Evolutionary conservation across 371 early-diverging fungal genomes (phyloP).

Genomic region (Smittium culicis): DNA sequence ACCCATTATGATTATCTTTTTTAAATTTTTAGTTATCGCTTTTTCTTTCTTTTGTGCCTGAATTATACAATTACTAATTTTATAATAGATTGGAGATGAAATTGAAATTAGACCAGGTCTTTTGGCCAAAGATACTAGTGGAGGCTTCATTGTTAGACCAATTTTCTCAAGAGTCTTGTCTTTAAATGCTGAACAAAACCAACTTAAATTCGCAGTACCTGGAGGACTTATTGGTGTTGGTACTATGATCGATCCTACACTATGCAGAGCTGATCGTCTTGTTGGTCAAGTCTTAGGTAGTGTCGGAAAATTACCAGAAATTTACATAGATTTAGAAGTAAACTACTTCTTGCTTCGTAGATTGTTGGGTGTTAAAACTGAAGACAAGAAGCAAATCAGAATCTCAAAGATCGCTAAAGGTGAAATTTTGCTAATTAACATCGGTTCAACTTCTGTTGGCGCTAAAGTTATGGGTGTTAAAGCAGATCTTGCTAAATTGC

Average conservation of each 20-base stretch:
- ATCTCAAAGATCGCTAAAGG: constrained; percentile 79
- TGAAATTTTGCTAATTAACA: constrained; percentile 96
- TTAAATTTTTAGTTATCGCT: no score
- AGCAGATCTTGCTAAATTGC: constrained; percentile 87
- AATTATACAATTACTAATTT: no score
- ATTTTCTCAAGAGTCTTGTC: constrained; percentile 88
- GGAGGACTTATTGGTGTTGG: constrained; percentile 99
- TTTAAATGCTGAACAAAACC: constrained; percentile 88
- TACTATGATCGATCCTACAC: constrained; percentile 96
- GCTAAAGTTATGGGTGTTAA: constrained; percentile 89
- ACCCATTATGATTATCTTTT: no score
- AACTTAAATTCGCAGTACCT: constrained; percentile 95
- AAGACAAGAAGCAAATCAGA: constrained; percentile 93
- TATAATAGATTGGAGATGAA: constrained; percentile 71
- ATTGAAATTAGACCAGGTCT: constrained; percentile 99
- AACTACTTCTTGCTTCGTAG: constrained; percentile 95
- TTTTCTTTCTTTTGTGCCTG: no score
- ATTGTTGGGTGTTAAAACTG: constrained; percentile 90
- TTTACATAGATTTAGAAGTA: constrained; percentile 93
- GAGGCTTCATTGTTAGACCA: constrained; percentile 78
- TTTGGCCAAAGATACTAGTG: constrained; percentile 81
- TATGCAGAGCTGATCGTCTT: constrained; percentile 97
- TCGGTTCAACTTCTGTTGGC: constrained; percentile 98
- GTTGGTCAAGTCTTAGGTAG: constrained; percentile 98
- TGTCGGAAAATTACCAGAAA: constrained; percentile 89